Evolutionary conservation across 768 basidiomycete genomes (phyloP).

Genomic region (Agaricus subrufescens): DNA sequence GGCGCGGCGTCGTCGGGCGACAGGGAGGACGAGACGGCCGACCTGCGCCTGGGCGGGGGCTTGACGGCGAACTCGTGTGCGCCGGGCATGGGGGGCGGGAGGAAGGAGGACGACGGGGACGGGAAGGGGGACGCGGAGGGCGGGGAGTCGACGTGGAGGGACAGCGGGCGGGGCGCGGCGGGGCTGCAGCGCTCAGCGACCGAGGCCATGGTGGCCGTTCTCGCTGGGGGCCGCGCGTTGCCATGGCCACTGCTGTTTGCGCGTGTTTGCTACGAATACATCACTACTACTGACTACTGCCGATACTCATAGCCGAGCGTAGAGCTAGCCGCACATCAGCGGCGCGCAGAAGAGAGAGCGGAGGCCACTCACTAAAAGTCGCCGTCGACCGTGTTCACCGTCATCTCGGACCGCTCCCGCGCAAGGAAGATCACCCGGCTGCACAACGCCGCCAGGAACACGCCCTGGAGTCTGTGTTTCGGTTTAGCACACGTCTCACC

Average conservation of each 20-base stretch:
- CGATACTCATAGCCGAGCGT: too few species aligned
- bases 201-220: too few species aligned
- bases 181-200: too few species aligned
- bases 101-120: conserved; percentile 62
- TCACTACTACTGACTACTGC: too few species aligned
- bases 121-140: conserved; percentile 48
- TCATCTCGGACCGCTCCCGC: not conserved
- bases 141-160: conserved; percentile 18
- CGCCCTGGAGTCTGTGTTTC: not conserved
- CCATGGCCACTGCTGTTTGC: too few species aligned
- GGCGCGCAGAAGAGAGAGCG: too few species aligned
- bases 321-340: too few species aligned
- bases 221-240: too few species aligned
- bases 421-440: conserved; percentile 3
- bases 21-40: not conserved
- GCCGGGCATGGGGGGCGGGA: conserved; percentile 63
- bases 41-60: conserved; percentile 27
- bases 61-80: conserved; percentile 65
- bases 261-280: too few species aligned
- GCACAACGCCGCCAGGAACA: not conserved
- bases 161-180: conserved; percentile 7
- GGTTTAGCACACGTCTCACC: not conserved
- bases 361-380: too few species aligned
- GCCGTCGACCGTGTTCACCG: too few species aligned
- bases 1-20: not conserved